These are phyloP conservation scores for Syncephalastrum monosporum DNA, from an alignment of 371 early-diverging fungal genomes.

Conservation along the genomic window DNA sequence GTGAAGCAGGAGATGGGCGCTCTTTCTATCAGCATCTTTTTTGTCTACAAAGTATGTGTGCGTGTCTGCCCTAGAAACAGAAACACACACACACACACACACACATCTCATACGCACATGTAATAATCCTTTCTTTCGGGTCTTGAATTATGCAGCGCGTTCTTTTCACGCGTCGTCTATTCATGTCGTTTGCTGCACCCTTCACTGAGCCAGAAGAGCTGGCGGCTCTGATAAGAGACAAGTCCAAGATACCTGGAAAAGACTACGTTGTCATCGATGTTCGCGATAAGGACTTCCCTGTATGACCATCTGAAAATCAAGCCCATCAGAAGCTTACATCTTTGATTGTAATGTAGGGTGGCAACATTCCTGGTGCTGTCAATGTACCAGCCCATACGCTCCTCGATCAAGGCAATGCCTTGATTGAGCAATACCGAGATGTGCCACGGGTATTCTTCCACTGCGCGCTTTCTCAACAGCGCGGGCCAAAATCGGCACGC, in stretches of 20 bases:
- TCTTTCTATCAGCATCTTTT: too few species aligned
- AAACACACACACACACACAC: too few species aligned
- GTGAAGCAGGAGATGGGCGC: too few species aligned
- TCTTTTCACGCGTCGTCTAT: conserved; percentile 3
- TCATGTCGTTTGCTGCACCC: conserved; percentile 31
- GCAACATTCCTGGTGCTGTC: conserved; percentile 76
- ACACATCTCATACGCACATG: too few species aligned
- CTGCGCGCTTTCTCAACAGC: conserved; percentile 78
- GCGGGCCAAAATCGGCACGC: conserved; percentile 80
- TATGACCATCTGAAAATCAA: conserved; percentile 21
- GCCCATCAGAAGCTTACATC: not conserved
- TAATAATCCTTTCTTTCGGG: not conserved
- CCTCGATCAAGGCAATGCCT: conserved; percentile 39
- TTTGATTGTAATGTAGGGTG: conserved; percentile 52
- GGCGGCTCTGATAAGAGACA: conserved; percentile 54
- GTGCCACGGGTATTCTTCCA: conserved; percentile 79
- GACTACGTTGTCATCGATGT: conserved; percentile 86
- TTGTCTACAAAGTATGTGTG: too few species aligned
- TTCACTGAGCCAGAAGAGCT: conserved; percentile 64
- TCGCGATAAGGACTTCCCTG: conserved; percentile 72
- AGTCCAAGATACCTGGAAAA: conserved; percentile 46
- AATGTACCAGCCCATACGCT: conserved; percentile 76
- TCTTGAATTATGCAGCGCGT: conserved; percentile 1
- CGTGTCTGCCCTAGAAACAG: too few species aligned
- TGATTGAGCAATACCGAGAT: conserved; percentile 51